phyloP scores from a whole-genome alignment of 306 rosid genomes.

The Vachellia pachyceras region DNA sequence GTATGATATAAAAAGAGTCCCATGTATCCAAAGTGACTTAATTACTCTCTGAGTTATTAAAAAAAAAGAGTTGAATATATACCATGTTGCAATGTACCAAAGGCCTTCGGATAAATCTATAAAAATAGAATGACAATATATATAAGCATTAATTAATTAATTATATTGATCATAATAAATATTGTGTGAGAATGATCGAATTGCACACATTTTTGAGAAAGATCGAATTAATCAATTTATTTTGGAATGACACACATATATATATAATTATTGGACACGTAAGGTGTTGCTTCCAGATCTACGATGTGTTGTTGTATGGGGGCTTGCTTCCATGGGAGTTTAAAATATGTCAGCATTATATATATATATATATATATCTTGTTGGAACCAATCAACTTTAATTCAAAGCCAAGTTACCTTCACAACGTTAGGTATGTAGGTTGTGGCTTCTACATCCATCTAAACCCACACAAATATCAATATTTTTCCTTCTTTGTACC shows the following conservation, averaged over 20 bases:
- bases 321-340: constrained; percentile 5
- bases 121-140: neutral
- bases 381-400: constrained; percentile 47
- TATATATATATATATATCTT: no score
- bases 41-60: no score
- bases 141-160: no score
- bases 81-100: no score
- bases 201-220: neutral
- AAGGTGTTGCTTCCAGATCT: constrained; percentile 37
- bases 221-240: neutral
- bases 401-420: constrained; percentile 54
- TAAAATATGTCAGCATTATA: constrained; percentile 39
- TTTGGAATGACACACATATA: neutral
- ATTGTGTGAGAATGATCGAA: neutral
- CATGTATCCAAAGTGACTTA: no score
- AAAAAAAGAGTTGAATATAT: no score
- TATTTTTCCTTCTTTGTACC: constrained; percentile 11
- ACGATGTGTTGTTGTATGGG: neutral
- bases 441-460: constrained; percentile 54
- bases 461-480: neutral
- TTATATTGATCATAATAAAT: neutral
- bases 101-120: no score
- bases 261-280: neutral
- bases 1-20: no score
- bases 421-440: constrained; percentile 58